A percentile compares a stretch with the other conserved stretches of the same genome.
phyloP scores from a whole-genome alignment of 192 early-diverging fungal species.

The Anaeromyces robustus region DNA sequence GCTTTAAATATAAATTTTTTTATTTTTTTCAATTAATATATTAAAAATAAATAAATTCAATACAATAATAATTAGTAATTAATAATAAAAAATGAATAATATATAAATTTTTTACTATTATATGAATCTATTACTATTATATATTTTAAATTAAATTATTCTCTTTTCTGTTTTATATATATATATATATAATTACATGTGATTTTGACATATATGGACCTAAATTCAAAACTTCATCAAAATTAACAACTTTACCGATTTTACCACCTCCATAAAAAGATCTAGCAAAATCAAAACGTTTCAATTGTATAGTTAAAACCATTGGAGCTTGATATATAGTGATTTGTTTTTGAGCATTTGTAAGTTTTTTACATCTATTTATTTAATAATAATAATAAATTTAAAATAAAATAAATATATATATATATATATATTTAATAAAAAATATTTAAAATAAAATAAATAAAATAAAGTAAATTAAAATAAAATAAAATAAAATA shows the following conservation, averaged over 20 bases:
- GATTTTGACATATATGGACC: constrained; percentile 29
- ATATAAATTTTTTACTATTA: too few species aligned
- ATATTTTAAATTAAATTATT: too few species aligned
- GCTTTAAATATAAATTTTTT: neutral
- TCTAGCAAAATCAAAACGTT: constrained; percentile 55
- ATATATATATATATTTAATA: too few species aligned
- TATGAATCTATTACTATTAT: too few species aligned
- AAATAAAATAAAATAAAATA: too few species aligned
- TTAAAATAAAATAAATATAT: neutral
- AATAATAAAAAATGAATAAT: too few species aligned
- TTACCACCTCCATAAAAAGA: constrained; percentile 39
- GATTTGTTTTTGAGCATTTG: constrained; percentile 67
- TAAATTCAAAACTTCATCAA: constrained; percentile 45
- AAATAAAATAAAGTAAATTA: too few species aligned
- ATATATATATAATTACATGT: neutral
- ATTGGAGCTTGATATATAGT: constrained; percentile 55
- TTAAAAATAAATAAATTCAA: neutral
- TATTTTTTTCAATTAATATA: neutral
- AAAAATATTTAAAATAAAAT: too few species aligned
- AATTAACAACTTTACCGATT: constrained; percentile 44
- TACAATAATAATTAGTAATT: neutral
- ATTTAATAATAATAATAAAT: neutral
- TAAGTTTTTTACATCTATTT: constrained; percentile 50
- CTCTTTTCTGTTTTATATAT: neutral
- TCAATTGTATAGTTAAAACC: constrained; percentile 63